Conservation (phyloP, 2,329 filamentous ascomycete genomes). For the Malbranchea zuffiana region DNA sequence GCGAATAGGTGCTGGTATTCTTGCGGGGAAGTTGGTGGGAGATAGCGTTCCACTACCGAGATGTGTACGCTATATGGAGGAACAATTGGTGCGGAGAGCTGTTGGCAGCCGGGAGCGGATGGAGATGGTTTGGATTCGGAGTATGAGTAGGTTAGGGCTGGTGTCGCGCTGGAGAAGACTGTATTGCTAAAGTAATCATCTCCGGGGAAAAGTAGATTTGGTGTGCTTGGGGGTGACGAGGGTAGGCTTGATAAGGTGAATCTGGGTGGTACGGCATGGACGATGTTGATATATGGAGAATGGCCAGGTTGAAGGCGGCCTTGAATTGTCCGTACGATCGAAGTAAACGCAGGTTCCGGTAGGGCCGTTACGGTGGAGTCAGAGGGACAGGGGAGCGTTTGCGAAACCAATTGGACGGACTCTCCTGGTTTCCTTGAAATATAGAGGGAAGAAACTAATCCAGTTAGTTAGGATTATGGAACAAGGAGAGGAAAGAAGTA, state of each 20-base stretch:
- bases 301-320: slow-evolving; percentile 39
- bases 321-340: slow-evolving; percentile 47
- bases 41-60: slow-evolving; percentile 53
- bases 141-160: slow-evolving; percentile 43
- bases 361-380: slow-evolving; percentile 19
- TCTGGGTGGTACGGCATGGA: slow-evolving; percentile 51
- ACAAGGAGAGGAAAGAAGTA: slow-evolving; percentile 6
- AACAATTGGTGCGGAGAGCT: slow-evolving; percentile 47
- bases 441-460: slow-evolving; percentile 29
- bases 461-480: slow-evolving; percentile 4
- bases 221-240: slow-evolving; percentile 52
- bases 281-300: slow-evolving; percentile 52
- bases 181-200: slow-evolving; percentile 53
- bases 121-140: slow-evolving; percentile 27
- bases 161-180: slow-evolving; percentile 52
- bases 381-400: slow-evolving; percentile 48
- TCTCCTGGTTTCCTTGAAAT: slow-evolving; percentile 28
- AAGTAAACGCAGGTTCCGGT: slow-evolving; percentile 36
- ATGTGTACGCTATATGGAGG: slow-evolving; percentile 50
- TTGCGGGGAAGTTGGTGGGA: slow-evolving; percentile 49
- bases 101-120: slow-evolving; percentile 13
- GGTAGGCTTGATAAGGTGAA: slow-evolving; percentile 53
- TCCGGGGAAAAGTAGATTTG: slow-evolving; percentile 36
- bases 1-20: slow-evolving; percentile 52
- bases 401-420: slow-evolving; percentile 47